phyloP scores from a whole-genome alignment of 139 green algal species.

The Medakamo hakoo region DNA sequence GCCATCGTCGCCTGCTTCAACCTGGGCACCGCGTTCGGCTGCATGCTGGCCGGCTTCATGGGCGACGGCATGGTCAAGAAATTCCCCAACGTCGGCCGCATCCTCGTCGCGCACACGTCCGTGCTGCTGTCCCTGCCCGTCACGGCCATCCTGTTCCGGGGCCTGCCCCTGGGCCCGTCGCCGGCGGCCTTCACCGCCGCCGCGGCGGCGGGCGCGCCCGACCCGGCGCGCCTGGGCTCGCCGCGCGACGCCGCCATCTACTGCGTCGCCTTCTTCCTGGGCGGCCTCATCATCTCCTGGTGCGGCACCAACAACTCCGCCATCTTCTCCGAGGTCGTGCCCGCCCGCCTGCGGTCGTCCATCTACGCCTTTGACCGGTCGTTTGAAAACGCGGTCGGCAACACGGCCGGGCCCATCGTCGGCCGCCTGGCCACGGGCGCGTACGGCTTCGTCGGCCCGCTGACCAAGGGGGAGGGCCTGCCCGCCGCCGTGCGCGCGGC shows the following conservation, averaged over 20 bases:
- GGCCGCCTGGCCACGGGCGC: background rate
- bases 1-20: constrained; percentile 33
- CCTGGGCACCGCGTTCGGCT: constrained; percentile 29
- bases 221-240: background rate
- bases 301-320: constrained; percentile 32
- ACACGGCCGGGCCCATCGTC: background rate
- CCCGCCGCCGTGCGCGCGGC: background rate
- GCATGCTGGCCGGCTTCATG: constrained; percentile 42
- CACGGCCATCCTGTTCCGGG: constrained; percentile 16
- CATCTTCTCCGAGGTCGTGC: constrained; percentile 67
- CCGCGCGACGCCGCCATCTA: background rate
- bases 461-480: background rate
- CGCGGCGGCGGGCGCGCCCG: no score
- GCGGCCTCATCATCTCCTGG: constrained; percentile 42
- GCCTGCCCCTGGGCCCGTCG: no score
- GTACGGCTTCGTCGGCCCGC: background rate
- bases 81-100: constrained; percentile 35
- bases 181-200: no score
- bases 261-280: constrained; percentile 6
- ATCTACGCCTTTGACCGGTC: constrained; percentile 66
- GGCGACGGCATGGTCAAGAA: constrained; percentile 35
- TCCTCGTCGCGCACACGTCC: constrained; percentile 40
- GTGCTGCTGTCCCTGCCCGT: constrained; percentile 25
- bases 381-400: constrained; percentile 29
- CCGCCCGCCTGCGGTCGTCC: constrained; percentile 38